Conservation (phyloP, 1,284 basidiomycete genomes). For the Moesziomyces sp. region DNA sequence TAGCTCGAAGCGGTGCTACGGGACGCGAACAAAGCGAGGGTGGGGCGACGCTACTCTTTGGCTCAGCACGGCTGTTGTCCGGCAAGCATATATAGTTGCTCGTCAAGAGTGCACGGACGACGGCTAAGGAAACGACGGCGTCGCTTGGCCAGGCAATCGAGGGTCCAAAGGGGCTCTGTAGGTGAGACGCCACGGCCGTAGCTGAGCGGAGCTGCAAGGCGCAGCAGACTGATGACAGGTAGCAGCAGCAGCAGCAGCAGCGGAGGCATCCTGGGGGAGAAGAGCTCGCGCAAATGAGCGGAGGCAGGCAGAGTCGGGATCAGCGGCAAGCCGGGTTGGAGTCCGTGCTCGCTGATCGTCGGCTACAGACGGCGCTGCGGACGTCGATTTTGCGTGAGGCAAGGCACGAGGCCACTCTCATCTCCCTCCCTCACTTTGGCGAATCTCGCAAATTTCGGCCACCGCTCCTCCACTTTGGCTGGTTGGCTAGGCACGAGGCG, state of each 20-base stretch:
- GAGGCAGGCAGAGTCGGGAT: slow-evolving; percentile 2
- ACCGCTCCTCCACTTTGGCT: background rate
- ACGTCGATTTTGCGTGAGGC: slow-evolving; percentile 10
- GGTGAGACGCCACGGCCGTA: too few species aligned
- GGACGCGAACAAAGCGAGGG: too few species aligned
- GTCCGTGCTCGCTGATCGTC: slow-evolving; percentile 39
- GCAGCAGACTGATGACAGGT: background rate
- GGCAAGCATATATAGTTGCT: too few species aligned
- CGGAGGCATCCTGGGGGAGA: background rate
- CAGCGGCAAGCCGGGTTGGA: slow-evolving; percentile 5
- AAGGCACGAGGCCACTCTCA: background rate
- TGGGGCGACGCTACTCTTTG: too few species aligned
- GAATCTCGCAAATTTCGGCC: background rate
- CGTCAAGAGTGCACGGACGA: too few species aligned
- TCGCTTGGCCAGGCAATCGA: too few species aligned
- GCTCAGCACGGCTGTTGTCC: too few species aligned
- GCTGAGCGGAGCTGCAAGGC: too few species aligned
- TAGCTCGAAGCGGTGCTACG: too few species aligned
- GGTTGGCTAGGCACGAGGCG: background rate
- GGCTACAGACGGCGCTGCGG: slow-evolving; percentile 23
- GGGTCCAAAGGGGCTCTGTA: too few species aligned
- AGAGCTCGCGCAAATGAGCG: background rate
- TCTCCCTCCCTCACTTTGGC: too few species aligned
- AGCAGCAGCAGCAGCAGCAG: background rate
- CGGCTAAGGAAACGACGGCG: too few species aligned